Base-by-base conservation (phyloP, 202 grass and related monocot genomes). In the Cymbopogon flexuosus region DNA sequence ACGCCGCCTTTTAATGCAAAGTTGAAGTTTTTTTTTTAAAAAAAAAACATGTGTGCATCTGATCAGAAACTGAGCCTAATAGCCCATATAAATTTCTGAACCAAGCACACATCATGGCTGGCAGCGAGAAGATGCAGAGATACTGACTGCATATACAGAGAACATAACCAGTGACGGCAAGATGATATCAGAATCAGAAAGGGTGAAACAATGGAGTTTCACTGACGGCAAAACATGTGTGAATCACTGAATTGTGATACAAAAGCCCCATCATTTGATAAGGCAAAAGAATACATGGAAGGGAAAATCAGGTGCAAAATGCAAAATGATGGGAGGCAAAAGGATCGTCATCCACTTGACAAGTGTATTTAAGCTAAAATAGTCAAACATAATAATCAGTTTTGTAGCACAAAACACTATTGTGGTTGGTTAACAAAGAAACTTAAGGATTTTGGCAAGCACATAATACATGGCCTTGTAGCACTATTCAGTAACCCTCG, bases 31-130 rank as follows among this genome's bases (percentile, higher is more conserved):
- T 19, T 19, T 54, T 54, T 47, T 51, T n/a, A n/a, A n/a, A n/a
- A n/a, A n/a, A 11, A 16, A 2, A 37, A 18, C 13, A 34, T 23
- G 1, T 65, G 24, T 14, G 18, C 10, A 76, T 27, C 74, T 22
- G 16, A 74, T 80, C 1, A 58, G 61, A 34, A 52, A 79, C 56
- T n/a, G 31, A 59, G 24, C 30, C 49, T 80, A 74, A 75, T 62
- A 84, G 58, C 5, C 29, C 35, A 36, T 15, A 73, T n/a, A 34
- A 62, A 45, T 22, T 52, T 34, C 24, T 35, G 29, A 81, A 52
- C 13, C 42, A 68, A 49, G 45, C 65, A 70, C 31, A 18, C 10
- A 57, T 56, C 37, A 65, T 22, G 36, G 24, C 16, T 72, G 4
- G 59, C 29, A 79, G 21, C 0, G 8, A 65, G 58, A 65, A 22